Base-by-base conservation (phyloP, 2,329 filamentous ascomycete species). In the Chrysosphaeria jannelii region DNA sequence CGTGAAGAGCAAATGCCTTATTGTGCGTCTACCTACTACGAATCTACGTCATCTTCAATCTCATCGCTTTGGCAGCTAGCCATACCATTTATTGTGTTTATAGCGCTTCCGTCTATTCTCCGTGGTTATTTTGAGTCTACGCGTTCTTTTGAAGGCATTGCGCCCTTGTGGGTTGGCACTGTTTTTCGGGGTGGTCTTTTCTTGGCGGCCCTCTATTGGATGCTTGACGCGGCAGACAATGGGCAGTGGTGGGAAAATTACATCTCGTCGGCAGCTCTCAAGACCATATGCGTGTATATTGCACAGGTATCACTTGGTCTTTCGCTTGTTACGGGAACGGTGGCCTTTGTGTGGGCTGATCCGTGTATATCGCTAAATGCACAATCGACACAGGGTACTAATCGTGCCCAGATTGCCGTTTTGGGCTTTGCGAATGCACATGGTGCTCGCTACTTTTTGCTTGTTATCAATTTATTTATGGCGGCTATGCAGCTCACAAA, bases 1-100 rank as follows among this genome's bases (percentile, higher is more conserved):
- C 69, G 85, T 27, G 85, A 97, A 42, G 85, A 97, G 46, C 85
- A 97, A 46, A 91, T 93, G 75, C 85, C 85, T 0, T 88, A 70
- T 46, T 97, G 85, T 50, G 64, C 61, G 25, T 90, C 81, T 2
- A 91, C 85, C 0, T 97, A 91, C 48, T 97, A 97, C 39, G 70
- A 78, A 4, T 91, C 81, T 0, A 61, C 69, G 7, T 74, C 68
- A 3, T 90, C 81, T 1, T 93, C 85, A 0, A 93, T 79, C 1
- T 91, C 81, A 3, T 74, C 81, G 1, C 57, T 66, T 2, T 91
- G 79, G 76, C 81, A 93, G 42, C 54, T 91, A 10, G 43, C 53
- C 6, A 69, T 93, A 22, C 76, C 81, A 0, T 71, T 78, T 34
- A 36, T 60, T n/a, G 56, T 78, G 7, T 65, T 68, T 9, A 40